phyloP scores from a whole-genome alignment of 441 rosid species.

The Jatropha multifida region DNA sequence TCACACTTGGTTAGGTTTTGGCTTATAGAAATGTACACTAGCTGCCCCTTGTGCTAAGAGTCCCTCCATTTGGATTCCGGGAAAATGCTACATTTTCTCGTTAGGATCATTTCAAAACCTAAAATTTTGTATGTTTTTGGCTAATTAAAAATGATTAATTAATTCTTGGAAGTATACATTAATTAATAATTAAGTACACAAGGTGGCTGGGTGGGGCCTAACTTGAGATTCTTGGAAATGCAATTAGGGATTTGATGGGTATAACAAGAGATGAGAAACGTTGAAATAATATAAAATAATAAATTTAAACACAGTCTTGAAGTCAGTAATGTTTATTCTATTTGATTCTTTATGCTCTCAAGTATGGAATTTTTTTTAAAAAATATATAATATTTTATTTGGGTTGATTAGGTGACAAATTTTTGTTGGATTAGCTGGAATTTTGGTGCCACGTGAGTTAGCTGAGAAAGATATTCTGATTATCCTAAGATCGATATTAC shows the following conservation, averaged over 20 bases:
- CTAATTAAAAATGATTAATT: neutral
- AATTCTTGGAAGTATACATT: slow-evolving; percentile 2
- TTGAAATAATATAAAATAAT: neutral
- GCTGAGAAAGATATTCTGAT: slow-evolving; percentile 1
- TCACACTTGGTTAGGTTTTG: neutral
- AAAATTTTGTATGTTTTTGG: neutral
- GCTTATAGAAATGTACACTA: slow-evolving; percentile 1
- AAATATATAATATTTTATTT: neutral
- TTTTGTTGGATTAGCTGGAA: slow-evolving; percentile 12
- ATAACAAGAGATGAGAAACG: slow-evolving; percentile 5
- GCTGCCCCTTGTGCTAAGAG: slow-evolving; percentile 19
- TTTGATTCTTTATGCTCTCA: slow-evolving; percentile 16
- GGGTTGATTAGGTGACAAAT: neutral
- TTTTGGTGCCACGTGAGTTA: slow-evolving; percentile 10
- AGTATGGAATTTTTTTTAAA: neutral
- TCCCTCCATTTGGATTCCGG: slow-evolving; percentile 30
- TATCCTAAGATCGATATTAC: slow-evolving; percentile 4
- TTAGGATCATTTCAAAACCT: slow-evolving; percentile 12
- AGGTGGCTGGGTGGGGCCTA: neutral
- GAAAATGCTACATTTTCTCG: slow-evolving; percentile 26
- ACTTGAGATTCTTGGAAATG: slow-evolving; percentile 30
- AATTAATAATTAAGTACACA: neutral
- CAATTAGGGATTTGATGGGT: slow-evolving; percentile 21
- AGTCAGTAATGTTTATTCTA: slow-evolving; percentile 7
- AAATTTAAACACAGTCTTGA: neutral